Evolutionary conservation across 2,329 filamentous ascomycete species (phyloP), one percentile per base, ranked within the genome.

Genomic region (Diaporthe capsici): DNA sequence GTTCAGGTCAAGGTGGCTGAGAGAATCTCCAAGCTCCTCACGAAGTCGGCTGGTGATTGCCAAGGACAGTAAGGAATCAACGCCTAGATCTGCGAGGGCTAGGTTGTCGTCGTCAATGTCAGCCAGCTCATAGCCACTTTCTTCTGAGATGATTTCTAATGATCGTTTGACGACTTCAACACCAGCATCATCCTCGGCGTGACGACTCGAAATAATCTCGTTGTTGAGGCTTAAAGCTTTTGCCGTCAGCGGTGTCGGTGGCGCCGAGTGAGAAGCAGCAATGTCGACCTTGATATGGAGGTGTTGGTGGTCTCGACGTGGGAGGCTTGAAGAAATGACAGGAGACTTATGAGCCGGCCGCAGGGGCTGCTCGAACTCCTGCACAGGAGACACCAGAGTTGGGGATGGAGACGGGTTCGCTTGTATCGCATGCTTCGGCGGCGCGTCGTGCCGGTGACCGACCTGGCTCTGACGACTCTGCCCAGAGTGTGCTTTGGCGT

Each of bases 31-130:
- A 10, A 85, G 78, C 71, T 84, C 79, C 61, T 84, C 81, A 13
- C 78, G 78, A 75, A 84, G 81, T 2, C 82, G 80, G 25, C 78
- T 80, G 0, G 79, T 76, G 53, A 84, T 82, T 2, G 80, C 80
- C 28, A 85, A 75, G 4, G 77, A 76, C 47, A 85, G 77, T 8
- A 85, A 80, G 17, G 81, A 83, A 74, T 85, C 84, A 37, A 85
- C 73, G 2, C 84, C 84, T 2, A 83, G 65, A 47, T 83, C 81
- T 1, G 74, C 79, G 60, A 85, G 83, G 20, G 55, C 63, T 37
- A 63, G 28, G 6, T 77, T 79, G 28, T 78, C 79, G 44, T 84
- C 81, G 12, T 75, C 76, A 9, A 73, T 22, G 31, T 73, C 71
- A 9, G 58, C 28, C 20, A 73, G 5, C 13, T 25, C 57, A 22